A percentile compares a stretch with the other conserved stretches of the same genome.
phyloP scores from a whole-genome alignment of 1,139 yeast genomes.

The Kurtzmaniella quercitrusa region DNA sequence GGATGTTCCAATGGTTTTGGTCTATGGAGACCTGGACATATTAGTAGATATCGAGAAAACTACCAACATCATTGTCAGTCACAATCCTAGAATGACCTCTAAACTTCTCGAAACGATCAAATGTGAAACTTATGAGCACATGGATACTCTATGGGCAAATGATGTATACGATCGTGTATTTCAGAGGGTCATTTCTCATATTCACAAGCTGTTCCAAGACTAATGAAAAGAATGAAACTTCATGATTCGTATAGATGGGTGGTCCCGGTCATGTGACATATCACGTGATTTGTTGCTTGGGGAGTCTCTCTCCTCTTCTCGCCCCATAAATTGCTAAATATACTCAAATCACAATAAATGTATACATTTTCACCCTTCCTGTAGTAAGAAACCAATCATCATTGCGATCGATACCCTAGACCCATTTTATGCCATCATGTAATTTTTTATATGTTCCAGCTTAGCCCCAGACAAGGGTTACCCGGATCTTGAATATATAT shows the following conservation, averaged over 20 bases:
- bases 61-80: slow-evolving; percentile 20
- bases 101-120: slow-evolving; percentile 21
- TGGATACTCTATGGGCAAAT: slow-evolving; percentile 35
- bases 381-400: too few species aligned
- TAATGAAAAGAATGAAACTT: not conserved
- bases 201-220: slow-evolving; percentile 7
- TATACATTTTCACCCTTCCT: too few species aligned
- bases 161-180: slow-evolving; percentile 28
- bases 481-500: not conserved
- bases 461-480: not conserved
- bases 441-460: too few species aligned
- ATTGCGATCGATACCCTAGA: too few species aligned
- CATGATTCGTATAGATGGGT: too few species aligned
- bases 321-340: too few species aligned
- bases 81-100: slow-evolving; percentile 21
- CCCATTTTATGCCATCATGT: too few species aligned
- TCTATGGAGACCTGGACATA: slow-evolving; percentile 40
- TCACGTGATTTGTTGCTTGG: too few species aligned
- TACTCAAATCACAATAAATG: too few species aligned
- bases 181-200: slow-evolving; percentile 12
- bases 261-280: too few species aligned
- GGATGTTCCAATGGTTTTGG: slow-evolving; percentile 37
- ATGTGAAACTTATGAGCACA: slow-evolving; percentile 30
- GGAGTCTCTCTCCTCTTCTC: too few species aligned
- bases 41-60: slow-evolving; percentile 38